These are phyloP conservation scores for Peronospora tabacina DNA, from an alignment of 352 stramenopile genomes.

Conservation along the genomic window DNA sequence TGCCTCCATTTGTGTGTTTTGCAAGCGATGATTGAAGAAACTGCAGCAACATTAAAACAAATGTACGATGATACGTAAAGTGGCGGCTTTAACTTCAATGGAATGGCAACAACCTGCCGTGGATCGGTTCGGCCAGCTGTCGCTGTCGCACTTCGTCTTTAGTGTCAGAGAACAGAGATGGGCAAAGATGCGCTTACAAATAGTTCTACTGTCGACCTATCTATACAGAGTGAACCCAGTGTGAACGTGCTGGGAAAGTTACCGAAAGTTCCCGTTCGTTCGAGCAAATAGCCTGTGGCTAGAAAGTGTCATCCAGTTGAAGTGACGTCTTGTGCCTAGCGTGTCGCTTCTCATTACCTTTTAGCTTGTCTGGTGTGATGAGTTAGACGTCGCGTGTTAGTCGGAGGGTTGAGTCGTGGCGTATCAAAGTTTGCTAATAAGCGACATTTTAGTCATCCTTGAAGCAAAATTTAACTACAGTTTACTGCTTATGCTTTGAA, in stretches of 20 bases:
- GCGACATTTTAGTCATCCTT: slow-evolving; percentile 12
- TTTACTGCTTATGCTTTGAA: neutral
- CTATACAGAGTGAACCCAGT: neutral
- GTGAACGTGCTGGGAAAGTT: neutral
- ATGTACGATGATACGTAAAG: neutral
- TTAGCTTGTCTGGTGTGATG: neutral
- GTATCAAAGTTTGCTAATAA: slow-evolving; percentile 10
- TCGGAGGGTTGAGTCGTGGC: neutral
- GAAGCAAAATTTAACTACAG: slow-evolving; percentile 4
- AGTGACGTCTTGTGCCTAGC: neutral
- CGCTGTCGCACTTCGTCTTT: slow-evolving; percentile 8
- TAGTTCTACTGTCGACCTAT: too few relatives aligned
- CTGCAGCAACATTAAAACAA: too few relatives aligned
- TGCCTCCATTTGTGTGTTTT: too few relatives aligned
- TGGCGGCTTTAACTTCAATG: neutral
- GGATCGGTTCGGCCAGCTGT: neutral
- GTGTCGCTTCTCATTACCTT: neutral
- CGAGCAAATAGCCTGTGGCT: neutral
- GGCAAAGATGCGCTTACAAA: slow-evolving; percentile 6
- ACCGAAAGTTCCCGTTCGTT: neutral
- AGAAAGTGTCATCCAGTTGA: slow-evolving; percentile 8
- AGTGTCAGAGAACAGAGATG: slow-evolving; percentile 4
- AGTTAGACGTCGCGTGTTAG: slow-evolving; percentile 1
- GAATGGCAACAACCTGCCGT: slow-evolving; percentile 6
- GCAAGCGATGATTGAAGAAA: too few relatives aligned